A percentile compares a stretch with the other conserved stretches of the same genome.
phyloP scores from a whole-genome alignment of 805 yeast species.

The Lipomyces kockii region DNA sequence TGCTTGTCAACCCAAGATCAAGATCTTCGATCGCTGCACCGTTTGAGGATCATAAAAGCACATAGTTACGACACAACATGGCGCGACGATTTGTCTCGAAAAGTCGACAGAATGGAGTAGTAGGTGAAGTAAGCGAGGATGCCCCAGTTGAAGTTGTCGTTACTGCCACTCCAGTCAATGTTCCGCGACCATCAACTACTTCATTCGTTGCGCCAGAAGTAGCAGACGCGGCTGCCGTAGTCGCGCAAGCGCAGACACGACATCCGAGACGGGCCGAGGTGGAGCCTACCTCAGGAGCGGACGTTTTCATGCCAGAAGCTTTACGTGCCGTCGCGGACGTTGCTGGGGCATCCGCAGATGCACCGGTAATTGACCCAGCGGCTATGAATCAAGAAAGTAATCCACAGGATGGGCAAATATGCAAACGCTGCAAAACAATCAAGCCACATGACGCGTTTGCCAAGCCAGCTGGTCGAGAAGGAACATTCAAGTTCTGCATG shows the following conservation, averaged over 20 bases:
- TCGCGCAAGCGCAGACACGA: not conserved
- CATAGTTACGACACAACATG: not conserved
- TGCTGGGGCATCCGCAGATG: not conserved
- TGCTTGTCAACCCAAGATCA: not conserved
- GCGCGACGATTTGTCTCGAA: not conserved
- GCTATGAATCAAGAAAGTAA: not conserved
- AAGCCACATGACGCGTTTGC: constrained; percentile 17
- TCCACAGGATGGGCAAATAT: constrained; percentile 4
- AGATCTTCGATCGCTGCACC: not conserved
- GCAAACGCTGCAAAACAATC: constrained; percentile 28
- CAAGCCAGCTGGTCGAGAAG: constrained; percentile 32
- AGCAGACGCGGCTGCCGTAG: not conserved
- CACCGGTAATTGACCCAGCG: not conserved
- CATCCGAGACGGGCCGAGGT: not conserved
- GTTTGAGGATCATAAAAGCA: not conserved
- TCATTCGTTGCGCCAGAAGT: not conserved
- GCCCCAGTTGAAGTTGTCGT: not conserved
- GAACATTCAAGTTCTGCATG: constrained; percentile 31
- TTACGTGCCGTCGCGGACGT: not conserved
- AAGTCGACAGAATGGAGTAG: not conserved
- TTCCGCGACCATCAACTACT: not conserved
- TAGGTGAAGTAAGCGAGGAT: not conserved
- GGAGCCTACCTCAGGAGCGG: not conserved
- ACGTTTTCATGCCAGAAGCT: not conserved
- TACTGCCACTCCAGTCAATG: not conserved